These are phyloP conservation scores for Volvox reticuliferus DNA, from an alignment of 139 green algal genomes.

Conservation along the genomic window DNA sequence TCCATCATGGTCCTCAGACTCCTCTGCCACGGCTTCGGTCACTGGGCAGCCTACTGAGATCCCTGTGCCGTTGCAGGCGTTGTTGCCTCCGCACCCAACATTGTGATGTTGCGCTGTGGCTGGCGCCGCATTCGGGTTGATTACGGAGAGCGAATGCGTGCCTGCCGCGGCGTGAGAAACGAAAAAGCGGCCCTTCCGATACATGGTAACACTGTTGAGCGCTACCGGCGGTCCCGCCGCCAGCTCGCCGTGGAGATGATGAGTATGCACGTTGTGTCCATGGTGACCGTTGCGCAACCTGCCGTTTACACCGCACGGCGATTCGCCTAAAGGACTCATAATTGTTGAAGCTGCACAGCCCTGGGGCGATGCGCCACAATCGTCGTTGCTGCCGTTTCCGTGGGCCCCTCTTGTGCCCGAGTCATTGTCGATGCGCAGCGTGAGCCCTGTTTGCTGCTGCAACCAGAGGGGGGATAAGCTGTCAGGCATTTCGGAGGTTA, in stretches of 20 bases:
- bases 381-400: background rate
- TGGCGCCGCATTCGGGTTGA: background rate
- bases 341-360: background rate
- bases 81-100: background rate
- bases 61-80: background rate
- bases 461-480: too few species aligned
- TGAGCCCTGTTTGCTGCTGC: too few species aligned
- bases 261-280: background rate
- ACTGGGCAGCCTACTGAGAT: background rate
- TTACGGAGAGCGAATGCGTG: constrained; percentile 16
- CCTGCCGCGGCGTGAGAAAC: background rate
- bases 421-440: too few species aligned
- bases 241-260: background rate
- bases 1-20: constrained; percentile 27
- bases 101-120: background rate
- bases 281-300: background rate
- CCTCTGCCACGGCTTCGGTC: background rate
- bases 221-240: background rate
- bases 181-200: constrained; percentile 48
- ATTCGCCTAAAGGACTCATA: background rate
- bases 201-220: constrained; percentile 45
- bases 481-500: too few species aligned
- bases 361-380: background rate
- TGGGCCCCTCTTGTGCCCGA: too few species aligned
- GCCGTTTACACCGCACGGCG: background rate